A percentile compares a stretch with the other conserved stretches of the same genome.
phyloP scores from a whole-genome alignment of 305 asterid species.

The Solanum chacoense region DNA sequence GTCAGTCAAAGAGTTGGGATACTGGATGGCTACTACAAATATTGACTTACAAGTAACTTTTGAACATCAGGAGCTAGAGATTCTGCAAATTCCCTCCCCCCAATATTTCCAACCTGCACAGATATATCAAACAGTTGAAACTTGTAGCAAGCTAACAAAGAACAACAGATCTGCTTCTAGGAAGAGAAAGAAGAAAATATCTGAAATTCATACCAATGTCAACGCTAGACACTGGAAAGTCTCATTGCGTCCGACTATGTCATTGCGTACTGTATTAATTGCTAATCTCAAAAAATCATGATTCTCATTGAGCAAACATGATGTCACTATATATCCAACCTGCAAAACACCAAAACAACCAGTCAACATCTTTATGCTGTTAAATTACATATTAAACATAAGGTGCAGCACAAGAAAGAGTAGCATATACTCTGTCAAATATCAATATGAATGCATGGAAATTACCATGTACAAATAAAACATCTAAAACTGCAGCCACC shows the following conservation, averaged over 20 bases:
- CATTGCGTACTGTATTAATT: constrained; percentile 95
- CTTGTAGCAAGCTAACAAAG: background rate
- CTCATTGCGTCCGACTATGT: constrained; percentile 96
- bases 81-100: constrained; percentile 98
- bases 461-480: background rate
- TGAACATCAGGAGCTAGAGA: constrained; percentile 99
- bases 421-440: background rate
- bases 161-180: background rate
- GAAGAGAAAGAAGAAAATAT: background rate
- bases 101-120: constrained; percentile 94
- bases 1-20: background rate
- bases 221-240: constrained; percentile 97
- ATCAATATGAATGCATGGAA: background rate
- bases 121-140: constrained; percentile 9
- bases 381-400: background rate
- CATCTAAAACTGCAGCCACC: background rate
- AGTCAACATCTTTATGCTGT: background rate
- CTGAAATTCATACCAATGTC: constrained; percentile 58
- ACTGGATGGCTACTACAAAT: constrained; percentile 12
- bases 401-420: background rate
- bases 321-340: constrained; percentile 98
- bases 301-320: constrained; percentile 95
- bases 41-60: constrained; percentile 78
- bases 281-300: constrained; percentile 96
- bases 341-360: constrained; percentile 25